These are phyloP conservation scores for Phialemonium atrogriseum DNA, from an alignment of 2,329 filamentous ascomycete genomes.

Conservation along the genomic window DNA sequence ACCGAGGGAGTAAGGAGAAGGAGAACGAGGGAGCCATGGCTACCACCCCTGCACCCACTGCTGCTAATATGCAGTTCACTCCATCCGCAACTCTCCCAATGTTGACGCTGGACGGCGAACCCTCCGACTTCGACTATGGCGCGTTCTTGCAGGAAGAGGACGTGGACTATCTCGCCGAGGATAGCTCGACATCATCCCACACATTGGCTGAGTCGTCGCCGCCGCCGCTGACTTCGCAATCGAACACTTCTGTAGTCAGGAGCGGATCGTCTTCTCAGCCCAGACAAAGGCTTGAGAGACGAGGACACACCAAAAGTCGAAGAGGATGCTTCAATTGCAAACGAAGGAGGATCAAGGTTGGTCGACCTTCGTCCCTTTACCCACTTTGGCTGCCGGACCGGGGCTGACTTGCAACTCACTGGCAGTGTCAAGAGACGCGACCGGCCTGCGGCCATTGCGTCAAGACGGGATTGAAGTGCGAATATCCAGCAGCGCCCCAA, in stretches of 20 bases:
- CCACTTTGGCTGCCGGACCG: not conserved
- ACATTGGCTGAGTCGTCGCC: not conserved
- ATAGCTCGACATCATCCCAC: conserved; percentile 11
- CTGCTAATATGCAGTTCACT: too few species aligned
- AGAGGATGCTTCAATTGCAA: conserved; percentile 62
- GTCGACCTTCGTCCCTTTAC: not conserved
- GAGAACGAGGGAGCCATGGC: too few species aligned
- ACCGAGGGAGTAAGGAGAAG: too few species aligned
- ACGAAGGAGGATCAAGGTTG: conserved; percentile 54
- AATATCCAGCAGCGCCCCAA: conserved; percentile 46
- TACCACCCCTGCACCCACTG: too few species aligned
- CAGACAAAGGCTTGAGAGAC: conserved; percentile 39
- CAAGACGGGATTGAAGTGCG: conserved; percentile 54
- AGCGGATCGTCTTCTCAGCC: conserved; percentile 4
- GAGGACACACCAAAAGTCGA: conserved; percentile 59
- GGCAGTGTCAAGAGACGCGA: conserved; percentile 55
- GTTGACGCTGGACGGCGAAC: conserved; percentile 20
- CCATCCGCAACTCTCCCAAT: conserved; percentile 10
- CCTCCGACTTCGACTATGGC: conserved; percentile 28
- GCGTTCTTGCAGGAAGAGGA: conserved; percentile 26
- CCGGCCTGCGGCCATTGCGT: conserved; percentile 56
- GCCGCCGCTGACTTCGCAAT: too few species aligned
- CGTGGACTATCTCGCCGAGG: conserved; percentile 17
- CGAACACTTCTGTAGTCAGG: conserved; percentile 4
- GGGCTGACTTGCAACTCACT: not conserved